Percentiles rank a stretch among this genome's conserved stretches.
These are phyloP conservation scores for Plectosphaerella plurivora DNA, from an alignment of 2,329 filamentous ascomycete genomes.

Conservation along the genomic window DNA sequence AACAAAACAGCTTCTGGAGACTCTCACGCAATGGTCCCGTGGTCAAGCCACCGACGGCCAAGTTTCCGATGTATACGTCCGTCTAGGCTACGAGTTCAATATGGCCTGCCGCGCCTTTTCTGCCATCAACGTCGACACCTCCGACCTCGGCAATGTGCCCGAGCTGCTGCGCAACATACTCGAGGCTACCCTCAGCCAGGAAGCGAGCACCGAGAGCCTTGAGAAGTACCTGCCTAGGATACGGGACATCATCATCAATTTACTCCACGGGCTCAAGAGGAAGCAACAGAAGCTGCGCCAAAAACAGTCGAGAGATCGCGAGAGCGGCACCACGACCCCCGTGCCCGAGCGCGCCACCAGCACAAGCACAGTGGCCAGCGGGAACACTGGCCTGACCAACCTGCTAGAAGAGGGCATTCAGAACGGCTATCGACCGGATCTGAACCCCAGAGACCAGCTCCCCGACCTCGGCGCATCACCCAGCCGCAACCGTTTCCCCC, in stretches of 20 bases:
- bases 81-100: slow-evolving; percentile 97
- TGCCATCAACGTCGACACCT: slow-evolving; percentile 93
- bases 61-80: slow-evolving; percentile 97
- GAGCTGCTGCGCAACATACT: slow-evolving; percentile 86
- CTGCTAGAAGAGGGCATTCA: slow-evolving; percentile 58
- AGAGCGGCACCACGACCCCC: slow-evolving; percentile 33
- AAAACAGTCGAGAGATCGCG: slow-evolving; percentile 54
- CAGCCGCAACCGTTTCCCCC: slow-evolving; percentile 37
- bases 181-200: slow-evolving; percentile 93
- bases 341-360: slow-evolving; percentile 50
- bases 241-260: slow-evolving; percentile 96
- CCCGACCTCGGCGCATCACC: slow-evolving; percentile 36
- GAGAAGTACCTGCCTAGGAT: slow-evolving; percentile 93
- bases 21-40: slow-evolving; percentile 94
- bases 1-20: slow-evolving; percentile 96
- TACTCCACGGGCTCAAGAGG: slow-evolving; percentile 91
- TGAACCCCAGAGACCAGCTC: slow-evolving; percentile 14
- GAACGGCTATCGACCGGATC: slow-evolving; percentile 41
- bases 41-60: slow-evolving; percentile 87
- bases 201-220: slow-evolving; percentile 88
- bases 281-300: slow-evolving; percentile 86
- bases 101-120: slow-evolving; percentile 96
- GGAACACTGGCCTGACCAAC: slow-evolving; percentile 51
- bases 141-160: slow-evolving; percentile 90
- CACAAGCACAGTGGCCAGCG: slow-evolving; percentile 54